These are phyloP conservation scores for Fusarium neocosmosporiellum DNA, from an alignment of 2,329 filamentous ascomycete genomes.

Conservation along the genomic window DNA sequence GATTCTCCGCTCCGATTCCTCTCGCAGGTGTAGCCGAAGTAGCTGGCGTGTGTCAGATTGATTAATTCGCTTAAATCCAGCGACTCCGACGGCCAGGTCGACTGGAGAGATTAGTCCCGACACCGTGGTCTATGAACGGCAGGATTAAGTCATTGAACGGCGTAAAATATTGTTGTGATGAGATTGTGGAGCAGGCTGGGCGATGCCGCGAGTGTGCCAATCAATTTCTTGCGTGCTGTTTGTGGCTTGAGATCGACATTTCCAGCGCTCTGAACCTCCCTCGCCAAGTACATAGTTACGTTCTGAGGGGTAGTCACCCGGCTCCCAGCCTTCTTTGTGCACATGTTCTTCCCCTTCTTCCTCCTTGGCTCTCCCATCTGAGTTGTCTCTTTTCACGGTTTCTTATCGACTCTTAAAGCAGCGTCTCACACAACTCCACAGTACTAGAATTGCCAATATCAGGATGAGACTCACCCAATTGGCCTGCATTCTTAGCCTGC, in stretches of 20 bases:
- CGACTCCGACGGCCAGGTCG: too few species aligned
- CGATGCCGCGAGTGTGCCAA: not conserved
- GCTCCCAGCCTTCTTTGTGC: not conserved
- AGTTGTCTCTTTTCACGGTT: not conserved
- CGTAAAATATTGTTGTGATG: not conserved
- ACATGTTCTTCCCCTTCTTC: not conserved
- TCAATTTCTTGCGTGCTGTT: not conserved
- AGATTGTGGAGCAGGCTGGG: not conserved
- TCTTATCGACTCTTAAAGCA: not conserved
- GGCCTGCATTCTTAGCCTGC: not conserved
- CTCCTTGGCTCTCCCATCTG: not conserved
- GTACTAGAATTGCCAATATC: not conserved
- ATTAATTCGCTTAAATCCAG: too few species aligned
- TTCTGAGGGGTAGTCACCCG: not conserved
- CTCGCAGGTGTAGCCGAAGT: too few species aligned
- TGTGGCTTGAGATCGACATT: not conserved
- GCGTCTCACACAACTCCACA: not conserved
- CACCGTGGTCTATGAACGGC: too few species aligned
- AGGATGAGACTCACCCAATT: not conserved
- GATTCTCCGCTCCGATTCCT: too few species aligned
- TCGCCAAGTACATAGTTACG: not conserved
- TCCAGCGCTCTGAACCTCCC: not conserved
- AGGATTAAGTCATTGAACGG: too few species aligned
- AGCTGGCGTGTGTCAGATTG: too few species aligned
- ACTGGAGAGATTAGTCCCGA: too few species aligned